These are phyloP conservation scores for Aulographum hederae DNA, from an alignment of 2,329 filamentous ascomycete species.

Conservation along the genomic window DNA sequence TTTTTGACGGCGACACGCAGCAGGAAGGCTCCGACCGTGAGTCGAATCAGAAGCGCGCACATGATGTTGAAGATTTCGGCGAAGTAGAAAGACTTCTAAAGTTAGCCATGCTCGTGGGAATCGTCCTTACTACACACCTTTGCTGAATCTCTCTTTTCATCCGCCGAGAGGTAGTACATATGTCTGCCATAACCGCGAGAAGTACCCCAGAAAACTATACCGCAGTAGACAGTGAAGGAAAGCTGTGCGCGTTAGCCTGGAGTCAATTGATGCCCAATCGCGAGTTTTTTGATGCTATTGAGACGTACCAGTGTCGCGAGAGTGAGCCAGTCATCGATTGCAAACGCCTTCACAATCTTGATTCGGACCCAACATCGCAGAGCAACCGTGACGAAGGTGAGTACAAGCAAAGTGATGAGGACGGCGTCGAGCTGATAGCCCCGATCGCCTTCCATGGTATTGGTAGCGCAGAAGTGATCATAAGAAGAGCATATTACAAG, in stretches of 20 bases:
- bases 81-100: constrained; percentile 3
- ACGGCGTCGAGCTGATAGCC: background rate
- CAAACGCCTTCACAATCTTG: constrained; percentile 7
- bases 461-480: constrained; percentile 5
- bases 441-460: background rate
- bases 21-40: constrained; percentile 3
- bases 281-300: background rate
- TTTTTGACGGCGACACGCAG: constrained; percentile 3
- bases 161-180: background rate
- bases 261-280: background rate
- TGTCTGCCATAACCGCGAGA: background rate
- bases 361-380: constrained; percentile 28
- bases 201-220: background rate
- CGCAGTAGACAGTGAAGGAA: background rate
- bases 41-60: constrained; percentile 1
- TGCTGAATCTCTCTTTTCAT: background rate
- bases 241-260: background rate
- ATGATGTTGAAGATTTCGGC: constrained; percentile 5
- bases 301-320: constrained; percentile 1
- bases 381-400: constrained; percentile 20
- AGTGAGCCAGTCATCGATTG: constrained; percentile 5
- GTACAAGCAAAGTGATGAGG: constrained; percentile 8
- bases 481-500: too few species aligned
- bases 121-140: background rate
- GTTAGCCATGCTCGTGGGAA: background rate